Base-by-base conservation (phyloP, 495 filamentous ascomycete genomes). In the Copromyces sp. region DNA sequence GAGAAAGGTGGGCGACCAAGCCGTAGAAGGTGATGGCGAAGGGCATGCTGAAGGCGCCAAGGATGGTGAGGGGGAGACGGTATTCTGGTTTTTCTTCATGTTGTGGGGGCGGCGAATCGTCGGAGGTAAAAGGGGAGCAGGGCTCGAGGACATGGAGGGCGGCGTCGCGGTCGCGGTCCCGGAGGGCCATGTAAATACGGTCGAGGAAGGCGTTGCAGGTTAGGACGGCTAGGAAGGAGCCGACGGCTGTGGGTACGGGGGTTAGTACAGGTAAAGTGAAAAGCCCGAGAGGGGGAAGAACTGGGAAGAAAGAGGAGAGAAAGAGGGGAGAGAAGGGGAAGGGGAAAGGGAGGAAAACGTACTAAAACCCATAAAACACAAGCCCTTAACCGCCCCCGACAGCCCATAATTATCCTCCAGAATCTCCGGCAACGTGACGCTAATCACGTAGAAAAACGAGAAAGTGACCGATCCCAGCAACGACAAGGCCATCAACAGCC, bases 361-460 rank as follows among this genome's bases (percentile, higher is more conserved):
- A 89, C 87, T 88, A 68, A 88, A 88, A 20, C 69, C 74, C 20
- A 88, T 75, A 72, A 87, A 86, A 3, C 85, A 81, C 1, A 79
- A 75, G 1, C 88, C 88, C 14, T 81, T 80, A 16, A 78, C 65
- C 16, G 84, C 81, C 1, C 87, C 82, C 8, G 82, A 78, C 32
- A 89, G 80, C 7, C 76, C 74, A 73, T 90, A 90, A 0, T 80
- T 39, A 1, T 82, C 77, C 69, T 82, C 72, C 35, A 89, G 72
- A 39, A 89, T 85, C 6, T 84, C 86, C 4, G 88, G 80, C 16
- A 89, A 69, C 8, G 86, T 87, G 9, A 84, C 87, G 37, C 82
- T 80, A 74, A 86, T 79, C 69, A 89, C 77, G 75, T 90, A 90
- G 71, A 83, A 88, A 68, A 82, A 88, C 3, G 81, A 78, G 73